Percentiles rank a stretch among this genome's conserved stretches.
These are phyloP conservation scores for Solanum chilense DNA, from an alignment of 257 asterid species.

Conservation along the genomic window DNA sequence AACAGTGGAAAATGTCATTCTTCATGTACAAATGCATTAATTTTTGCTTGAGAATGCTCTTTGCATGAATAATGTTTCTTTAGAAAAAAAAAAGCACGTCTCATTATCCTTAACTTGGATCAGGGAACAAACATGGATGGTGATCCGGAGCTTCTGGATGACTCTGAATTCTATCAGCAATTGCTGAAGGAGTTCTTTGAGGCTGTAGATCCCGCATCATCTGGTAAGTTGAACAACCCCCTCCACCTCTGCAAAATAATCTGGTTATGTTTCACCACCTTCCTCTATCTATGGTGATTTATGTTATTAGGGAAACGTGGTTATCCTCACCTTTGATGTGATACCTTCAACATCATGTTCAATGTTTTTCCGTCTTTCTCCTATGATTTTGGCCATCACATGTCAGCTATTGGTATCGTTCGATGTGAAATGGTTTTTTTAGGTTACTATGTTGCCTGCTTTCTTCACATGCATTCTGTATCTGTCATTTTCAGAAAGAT, in stretches of 20 bases:
- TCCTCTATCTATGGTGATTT: neutral
- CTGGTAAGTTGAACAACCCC: constrained; percentile 34
- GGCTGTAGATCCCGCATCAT: constrained; percentile 74
- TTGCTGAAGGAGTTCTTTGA: constrained; percentile 85
- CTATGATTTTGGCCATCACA: neutral
- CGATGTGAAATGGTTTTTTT: neutral
- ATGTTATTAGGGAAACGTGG: neutral
- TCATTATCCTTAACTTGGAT: neutral
- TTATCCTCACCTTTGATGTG: neutral
- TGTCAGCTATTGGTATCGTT: neutral
- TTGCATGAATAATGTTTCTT: neutral
- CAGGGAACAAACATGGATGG: constrained; percentile 43
- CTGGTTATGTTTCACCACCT: neutral
- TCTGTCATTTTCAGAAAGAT: neutral
- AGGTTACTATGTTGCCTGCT: neutral
- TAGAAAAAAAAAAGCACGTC: neutral
- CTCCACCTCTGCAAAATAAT: neutral
- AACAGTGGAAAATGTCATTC: neutral
- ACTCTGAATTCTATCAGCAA: constrained; percentile 80
- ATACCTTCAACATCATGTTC: neutral
- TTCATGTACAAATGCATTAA: neutral
- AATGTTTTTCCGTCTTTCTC: neutral
- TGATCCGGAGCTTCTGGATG: constrained; percentile 86
- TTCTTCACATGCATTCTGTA: neutral
- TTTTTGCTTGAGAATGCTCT: neutral